Conservation (phyloP, 331 rosid species). For the Prunus yedoensis region DNA sequence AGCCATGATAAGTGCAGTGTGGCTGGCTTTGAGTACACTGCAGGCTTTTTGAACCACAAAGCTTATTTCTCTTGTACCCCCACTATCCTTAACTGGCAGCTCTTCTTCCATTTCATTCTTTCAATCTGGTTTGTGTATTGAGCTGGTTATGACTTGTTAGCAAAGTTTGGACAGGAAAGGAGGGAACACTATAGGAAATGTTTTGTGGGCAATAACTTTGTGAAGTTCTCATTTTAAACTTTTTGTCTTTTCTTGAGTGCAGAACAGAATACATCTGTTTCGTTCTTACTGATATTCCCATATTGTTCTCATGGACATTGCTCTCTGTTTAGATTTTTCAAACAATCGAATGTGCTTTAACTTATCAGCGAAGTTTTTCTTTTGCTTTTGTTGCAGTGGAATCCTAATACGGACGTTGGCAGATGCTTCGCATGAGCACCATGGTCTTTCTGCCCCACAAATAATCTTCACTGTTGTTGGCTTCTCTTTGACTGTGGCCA, state of each 20-base stretch:
- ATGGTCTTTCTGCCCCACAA: conserved; percentile 53
- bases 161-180: not conserved
- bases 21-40: not conserved
- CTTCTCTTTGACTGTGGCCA: conserved; percentile 47
- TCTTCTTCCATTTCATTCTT: not conserved
- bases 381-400: conserved; percentile 56
- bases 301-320: not conserved
- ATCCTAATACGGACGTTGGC: conserved; percentile 72
- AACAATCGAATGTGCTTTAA: not conserved
- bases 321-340: not conserved
- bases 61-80: not conserved
- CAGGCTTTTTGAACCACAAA: too few species aligned
- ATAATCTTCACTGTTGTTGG: conserved; percentile 57
- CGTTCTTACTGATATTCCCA: not conserved
- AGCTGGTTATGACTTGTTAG: not conserved
- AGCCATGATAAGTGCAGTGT: not conserved
- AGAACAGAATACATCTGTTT: not conserved
- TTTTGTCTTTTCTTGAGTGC: not conserved
- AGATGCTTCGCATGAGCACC: conserved; percentile 52
- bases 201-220: not conserved
- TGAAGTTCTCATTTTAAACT: not conserved
- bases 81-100: not conserved
- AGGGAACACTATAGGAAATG: not conserved
- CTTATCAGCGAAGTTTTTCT: not conserved
- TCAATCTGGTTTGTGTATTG: not conserved